Conservation (phyloP, 1,284 basidiomycete species). For the Tilletia caries region DNA sequence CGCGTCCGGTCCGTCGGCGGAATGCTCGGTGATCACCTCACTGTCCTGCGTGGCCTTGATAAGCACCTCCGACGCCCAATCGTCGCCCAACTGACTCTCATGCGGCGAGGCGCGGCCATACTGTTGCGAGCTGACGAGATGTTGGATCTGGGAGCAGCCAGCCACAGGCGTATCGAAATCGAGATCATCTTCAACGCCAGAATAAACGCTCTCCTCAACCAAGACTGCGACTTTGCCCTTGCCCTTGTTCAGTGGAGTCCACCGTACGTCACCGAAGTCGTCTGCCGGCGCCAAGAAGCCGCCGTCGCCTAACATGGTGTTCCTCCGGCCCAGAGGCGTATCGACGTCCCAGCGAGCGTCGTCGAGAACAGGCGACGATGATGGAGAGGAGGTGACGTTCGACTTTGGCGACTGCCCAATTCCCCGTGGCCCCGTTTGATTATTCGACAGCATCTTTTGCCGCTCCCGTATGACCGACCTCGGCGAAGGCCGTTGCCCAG, state of each 20-base stretch:
- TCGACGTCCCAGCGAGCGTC: no score
- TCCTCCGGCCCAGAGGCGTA: not conserved
- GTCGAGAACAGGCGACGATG: not conserved
- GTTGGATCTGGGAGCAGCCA: no score
- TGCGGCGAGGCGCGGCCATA: not conserved
- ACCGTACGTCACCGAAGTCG: not conserved
- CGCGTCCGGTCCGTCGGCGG: not conserved
- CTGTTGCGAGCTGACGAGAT: not conserved
- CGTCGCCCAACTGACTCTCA: slow-evolving; percentile 12
- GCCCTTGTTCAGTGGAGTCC: not conserved
- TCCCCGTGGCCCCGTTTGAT: no score
- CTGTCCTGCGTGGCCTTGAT: not conserved
- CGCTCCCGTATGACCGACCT: not conserved
- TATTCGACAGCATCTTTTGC: not conserved
- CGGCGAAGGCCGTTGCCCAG: not conserved
- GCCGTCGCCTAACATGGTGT: not conserved
- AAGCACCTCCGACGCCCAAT: slow-evolving; percentile 2
- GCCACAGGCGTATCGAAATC: no score
- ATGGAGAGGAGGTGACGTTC: not conserved
- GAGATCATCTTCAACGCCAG: no score
- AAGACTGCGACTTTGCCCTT: not conserved
- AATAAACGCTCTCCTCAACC: no score
- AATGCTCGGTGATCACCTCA: not conserved
- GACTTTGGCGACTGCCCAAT: no score
- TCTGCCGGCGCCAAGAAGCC: not conserved